Evolutionary conservation across 148 eudicot species (phyloP), one percentile per base, ranked within the genome.

Genomic region (Camellia japonica): DNA sequence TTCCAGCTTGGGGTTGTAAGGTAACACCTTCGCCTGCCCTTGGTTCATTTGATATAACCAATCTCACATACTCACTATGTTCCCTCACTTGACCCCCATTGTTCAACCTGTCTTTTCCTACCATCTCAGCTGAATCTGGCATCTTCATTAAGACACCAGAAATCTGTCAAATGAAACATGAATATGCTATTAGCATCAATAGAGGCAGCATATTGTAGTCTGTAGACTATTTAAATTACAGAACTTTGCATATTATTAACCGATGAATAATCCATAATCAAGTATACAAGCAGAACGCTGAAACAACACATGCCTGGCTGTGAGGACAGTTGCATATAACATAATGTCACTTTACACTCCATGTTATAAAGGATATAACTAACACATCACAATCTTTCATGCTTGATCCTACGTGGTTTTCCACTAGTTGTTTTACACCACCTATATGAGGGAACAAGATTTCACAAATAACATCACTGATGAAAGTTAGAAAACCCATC

Each of bases 1-100:
- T 66, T 74, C 80, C 85, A 49, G 80, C 49, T 59, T 38, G 86
- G 75, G 91, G 77, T 81, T 76, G 85, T 55, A 81, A 77, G 79
- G 23, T 60, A 64, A 74, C 84, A 84, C 82, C 79, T 87, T 85
- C 94, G 63, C 83, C 58, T 81, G 61, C 74, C 71, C 79, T 86
- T 52, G 82, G 72, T 74, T 82, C 87, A 85, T 81, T 83, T 79
- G 92, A 82, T 75, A 88, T 82, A 82, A 93, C 90, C 78, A 94
- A 86, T 71, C 93, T 84, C 73, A 83, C 94, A 84, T 89, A 94
- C 81, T 93, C 98, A 76, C 91, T 89, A 72, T 94, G 91, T 61
- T 91, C 91, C 85, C 83, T 89, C 11, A 49, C 83, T 77, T 80
- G 84, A 64, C 80, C 87, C 70, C 84, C 88, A 71, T 58, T 78